Base-by-base conservation (phyloP, 441 rosid genomes). In the Pelargonium cotyledonis region DNA sequence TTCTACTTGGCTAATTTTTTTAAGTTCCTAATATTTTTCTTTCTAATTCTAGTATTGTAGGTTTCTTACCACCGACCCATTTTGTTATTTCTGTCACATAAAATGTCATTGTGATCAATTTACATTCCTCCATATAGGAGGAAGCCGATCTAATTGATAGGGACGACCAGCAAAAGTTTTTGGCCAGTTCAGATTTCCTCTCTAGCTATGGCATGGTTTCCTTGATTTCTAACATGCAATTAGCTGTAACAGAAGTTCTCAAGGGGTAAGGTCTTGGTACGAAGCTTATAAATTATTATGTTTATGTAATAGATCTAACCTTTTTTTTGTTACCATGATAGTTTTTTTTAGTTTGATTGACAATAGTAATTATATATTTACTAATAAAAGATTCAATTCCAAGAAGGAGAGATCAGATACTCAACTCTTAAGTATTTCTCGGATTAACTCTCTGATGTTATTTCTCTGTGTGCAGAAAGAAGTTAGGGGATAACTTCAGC, bases 121-220 rank as follows among this genome's bases (percentile, higher is more conserved):
- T 5, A 53, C 60, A 53, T 15, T 6, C 15, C 60, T 53, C 21
- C 21, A 53, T 21, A 46, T 81, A 94, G 97, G 96, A 89, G 61
- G 88, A 87, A 71, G 81, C 73, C 70, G 88, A 84, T 83, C 78
- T 85, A 67, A 75, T 87, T 69, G 96, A 85, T 62, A 81, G 80
- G 82, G 88, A 84, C 64, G 91, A 87, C 79, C 89, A 86, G 79
- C 86, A 87, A 74, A 90, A 82, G 44, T 91, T 83, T 82, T 80
- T 94, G 38, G 91, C 89, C 11, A 83, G 86, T 81, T 86, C 96
- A 16, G 96, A 89, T 79, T 89, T 78, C 86, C 92, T 91, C 73
- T 85, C 92, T 51, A 82, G 72, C 75, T 68, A 80, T 80, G 90
- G 96, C 79, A 23, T 89, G 84, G 77, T 74, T 6, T 38, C 73